Percentiles rank a stretch among this genome's conserved stretches.
These are phyloP conservation scores for Fusarium dlaminii DNA, from an alignment of 2,329 filamentous ascomycete genomes.

Conservation along the genomic window DNA sequence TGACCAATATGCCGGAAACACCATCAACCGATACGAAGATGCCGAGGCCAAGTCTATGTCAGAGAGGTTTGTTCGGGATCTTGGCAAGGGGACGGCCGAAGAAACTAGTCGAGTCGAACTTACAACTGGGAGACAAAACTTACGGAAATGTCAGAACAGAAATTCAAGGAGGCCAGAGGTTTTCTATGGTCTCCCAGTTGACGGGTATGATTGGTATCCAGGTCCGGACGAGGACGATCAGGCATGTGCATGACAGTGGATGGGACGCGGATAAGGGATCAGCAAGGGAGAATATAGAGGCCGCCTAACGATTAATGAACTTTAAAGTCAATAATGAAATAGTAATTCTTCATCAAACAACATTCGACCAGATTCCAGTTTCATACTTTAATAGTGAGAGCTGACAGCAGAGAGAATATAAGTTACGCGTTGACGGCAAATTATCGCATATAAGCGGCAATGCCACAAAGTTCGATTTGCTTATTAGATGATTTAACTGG, in stretches of 20 bases:
- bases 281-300: neutral
- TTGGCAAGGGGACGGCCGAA: constrained; percentile 27
- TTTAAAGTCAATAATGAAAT: neutral
- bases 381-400: neutral
- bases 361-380: neutral
- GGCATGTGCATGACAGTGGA: constrained; percentile 12
- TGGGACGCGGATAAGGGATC: constrained; percentile 24
- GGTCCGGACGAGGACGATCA: constrained; percentile 37
- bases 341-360: neutral
- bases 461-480: neutral
- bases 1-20: neutral
- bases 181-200: constrained; percentile 38
- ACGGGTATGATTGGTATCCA: constrained; percentile 35
- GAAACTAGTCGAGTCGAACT: constrained; percentile 36
- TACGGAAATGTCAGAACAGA: constrained; percentile 46
- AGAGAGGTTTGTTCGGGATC: neutral
- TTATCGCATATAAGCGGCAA: neutral
- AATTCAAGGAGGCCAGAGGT: constrained; percentile 40
- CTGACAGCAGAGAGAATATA: neutral
- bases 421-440: neutral
- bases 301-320: constrained; percentile 16
- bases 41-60: neutral
- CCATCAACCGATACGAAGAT: neutral
- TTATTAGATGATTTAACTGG: neutral
- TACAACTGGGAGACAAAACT: constrained; percentile 45